Evolutionary conservation across 805 yeast genomes (phyloP).

Genomic region (Ogataea nitratoaversa): DNA sequence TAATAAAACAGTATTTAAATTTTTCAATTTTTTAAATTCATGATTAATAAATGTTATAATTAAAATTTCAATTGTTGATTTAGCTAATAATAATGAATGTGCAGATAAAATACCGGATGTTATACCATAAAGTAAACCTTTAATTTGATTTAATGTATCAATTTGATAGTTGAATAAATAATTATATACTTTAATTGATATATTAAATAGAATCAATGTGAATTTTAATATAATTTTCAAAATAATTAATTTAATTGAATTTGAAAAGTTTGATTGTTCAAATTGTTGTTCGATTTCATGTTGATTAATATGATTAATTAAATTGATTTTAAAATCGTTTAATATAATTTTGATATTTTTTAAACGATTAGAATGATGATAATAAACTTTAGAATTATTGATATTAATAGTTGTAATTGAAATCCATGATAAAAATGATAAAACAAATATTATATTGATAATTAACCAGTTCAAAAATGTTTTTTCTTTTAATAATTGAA

Average conservation of each 20-base stretch:
- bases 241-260: no score
- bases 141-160: conserved; percentile 28
- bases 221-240: background rate
- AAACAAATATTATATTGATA: conserved; percentile 30
- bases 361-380: no score
- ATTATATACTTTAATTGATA: background rate
- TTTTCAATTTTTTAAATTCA: conserved; percentile 28
- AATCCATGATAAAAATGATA: conserved; percentile 28
- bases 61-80: conserved; percentile 70
- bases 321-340: no score
- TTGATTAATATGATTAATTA: no score
- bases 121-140: conserved; percentile 64
- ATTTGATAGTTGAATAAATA: conserved; percentile 10
- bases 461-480: conserved; percentile 58
- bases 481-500: conserved; percentile 36
- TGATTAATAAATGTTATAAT: conserved; percentile 39
- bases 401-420: no score
- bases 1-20: conserved; percentile 45
- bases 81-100: conserved; percentile 81
- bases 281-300: no score
- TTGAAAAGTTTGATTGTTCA: no score
- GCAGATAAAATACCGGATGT: conserved; percentile 78
- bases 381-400: no score
- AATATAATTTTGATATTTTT: no score
- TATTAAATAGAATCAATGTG: background rate